These are phyloP conservation scores for Sindora glabra DNA, from an alignment of 306 rosid genomes.

Conservation along the genomic window DNA sequence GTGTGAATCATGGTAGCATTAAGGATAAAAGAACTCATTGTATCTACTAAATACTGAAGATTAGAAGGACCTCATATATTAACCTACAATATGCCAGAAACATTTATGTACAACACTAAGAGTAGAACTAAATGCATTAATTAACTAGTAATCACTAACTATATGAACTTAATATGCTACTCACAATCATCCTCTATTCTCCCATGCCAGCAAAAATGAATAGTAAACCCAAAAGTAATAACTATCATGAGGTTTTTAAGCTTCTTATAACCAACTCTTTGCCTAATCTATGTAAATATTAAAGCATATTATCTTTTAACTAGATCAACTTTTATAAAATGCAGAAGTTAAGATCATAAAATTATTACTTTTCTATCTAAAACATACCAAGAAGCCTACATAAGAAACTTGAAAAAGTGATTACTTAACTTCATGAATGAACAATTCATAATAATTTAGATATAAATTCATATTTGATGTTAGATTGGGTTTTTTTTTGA, in stretches of 20 bases:
- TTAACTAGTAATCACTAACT: not conserved
- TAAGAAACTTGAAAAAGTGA: not conserved
- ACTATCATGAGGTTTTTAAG: slow-evolving; percentile 10
- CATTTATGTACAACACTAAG: not conserved
- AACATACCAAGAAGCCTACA: slow-evolving; percentile 88
- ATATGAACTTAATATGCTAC: slow-evolving; percentile 23
- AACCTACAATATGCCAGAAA: slow-evolving; percentile 45
- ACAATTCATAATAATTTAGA: not conserved
- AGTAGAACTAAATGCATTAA: not conserved
- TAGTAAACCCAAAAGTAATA: slow-evolving; percentile 57
- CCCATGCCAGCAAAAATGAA: slow-evolving; percentile 95
- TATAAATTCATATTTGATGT: not conserved
- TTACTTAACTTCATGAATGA: not conserved
- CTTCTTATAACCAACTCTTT: not conserved
- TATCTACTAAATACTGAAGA: slow-evolving; percentile 71
- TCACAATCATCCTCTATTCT: slow-evolving; percentile 78
- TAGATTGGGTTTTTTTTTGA: not conserved
- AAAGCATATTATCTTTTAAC: slow-evolving; percentile 1
- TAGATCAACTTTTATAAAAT: not conserved
- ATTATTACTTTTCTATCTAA: slow-evolving; percentile 7
- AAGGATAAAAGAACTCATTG: slow-evolving; percentile 82
- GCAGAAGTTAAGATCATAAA: not conserved
- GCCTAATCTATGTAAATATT: not conserved
- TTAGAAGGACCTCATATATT: slow-evolving; percentile 89
- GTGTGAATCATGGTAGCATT: slow-evolving; percentile 96